Conservation (phyloP, 2,329 filamentous ascomycete genomes). For the Hypoxylon sp. region DNA sequence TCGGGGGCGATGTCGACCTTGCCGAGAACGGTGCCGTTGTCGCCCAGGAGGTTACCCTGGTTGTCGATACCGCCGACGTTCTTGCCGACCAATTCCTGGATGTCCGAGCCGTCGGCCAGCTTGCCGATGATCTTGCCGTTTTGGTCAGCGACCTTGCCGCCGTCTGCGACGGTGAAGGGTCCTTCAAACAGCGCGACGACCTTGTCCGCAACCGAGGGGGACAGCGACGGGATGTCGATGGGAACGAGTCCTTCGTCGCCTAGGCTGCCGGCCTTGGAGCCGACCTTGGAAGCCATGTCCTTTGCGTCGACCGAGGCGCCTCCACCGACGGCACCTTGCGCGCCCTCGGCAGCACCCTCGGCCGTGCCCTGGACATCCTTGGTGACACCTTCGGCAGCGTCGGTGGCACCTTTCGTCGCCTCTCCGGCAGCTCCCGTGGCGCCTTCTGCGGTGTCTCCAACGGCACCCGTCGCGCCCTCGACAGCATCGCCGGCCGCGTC, state of each 20-base stretch:
- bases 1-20: slow-evolving; percentile 63
- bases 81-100: slow-evolving; percentile 60
- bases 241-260: slow-evolving; percentile 32
- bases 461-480: slow-evolving; percentile 30
- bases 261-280: slow-evolving; percentile 24
- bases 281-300: slow-evolving; percentile 22
- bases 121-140: slow-evolving; percentile 64
- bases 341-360: slow-evolving; percentile 43
- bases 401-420: slow-evolving; percentile 32
- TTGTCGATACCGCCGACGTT: slow-evolving; percentile 71
- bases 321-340: slow-evolving; percentile 50
- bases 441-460: slow-evolving; percentile 34
- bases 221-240: slow-evolving; percentile 53
- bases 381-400: slow-evolving; percentile 37
- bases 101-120: slow-evolving; percentile 39
- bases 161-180: slow-evolving; percentile 55
- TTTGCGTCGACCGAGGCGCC: slow-evolving; percentile 24
- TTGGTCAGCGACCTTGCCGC: slow-evolving; percentile 66
- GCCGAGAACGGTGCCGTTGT: slow-evolving; percentile 68
- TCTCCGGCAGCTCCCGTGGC: slow-evolving; percentile 32
- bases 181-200: slow-evolving; percentile 58
- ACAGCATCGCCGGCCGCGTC: slow-evolving; percentile 25
- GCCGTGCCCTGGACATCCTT: slow-evolving; percentile 28
- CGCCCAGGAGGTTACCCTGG: slow-evolving; percentile 70
- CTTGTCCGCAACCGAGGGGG: slow-evolving; percentile 54